Conservation (phyloP, 192 early-diverging fungal genomes). For the Lobosporangium transversale region DNA sequence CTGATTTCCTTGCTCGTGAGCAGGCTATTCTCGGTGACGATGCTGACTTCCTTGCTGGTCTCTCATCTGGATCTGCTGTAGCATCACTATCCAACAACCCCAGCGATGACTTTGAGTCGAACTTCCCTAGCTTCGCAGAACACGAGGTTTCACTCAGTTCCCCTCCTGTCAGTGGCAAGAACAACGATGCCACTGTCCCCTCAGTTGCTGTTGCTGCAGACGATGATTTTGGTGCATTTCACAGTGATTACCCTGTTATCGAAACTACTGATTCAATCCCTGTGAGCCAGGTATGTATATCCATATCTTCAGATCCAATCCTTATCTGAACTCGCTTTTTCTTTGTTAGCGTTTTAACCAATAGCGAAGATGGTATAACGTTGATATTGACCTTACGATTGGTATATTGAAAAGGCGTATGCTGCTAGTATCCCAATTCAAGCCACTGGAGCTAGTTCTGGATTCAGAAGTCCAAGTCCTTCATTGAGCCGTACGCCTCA, state of each 20-base stretch:
- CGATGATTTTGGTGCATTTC: constrained; percentile 51
- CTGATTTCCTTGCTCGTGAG: constrained; percentile 82
- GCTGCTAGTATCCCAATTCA: constrained; percentile 49
- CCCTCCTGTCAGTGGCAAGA: constrained; percentile 9
- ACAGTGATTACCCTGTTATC: constrained; percentile 40
- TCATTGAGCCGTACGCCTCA: constrained; percentile 17
- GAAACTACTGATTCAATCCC: constrained; percentile 40
- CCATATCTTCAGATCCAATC: too few relatives aligned
- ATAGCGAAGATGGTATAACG: neutral
- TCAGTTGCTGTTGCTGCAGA: constrained; percentile 22
- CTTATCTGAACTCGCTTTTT: too few relatives aligned
- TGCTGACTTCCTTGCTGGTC: constrained; percentile 67
- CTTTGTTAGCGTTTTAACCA: neutral
- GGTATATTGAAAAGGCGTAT: constrained; percentile 45
- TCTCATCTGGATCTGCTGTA: constrained; percentile 19
- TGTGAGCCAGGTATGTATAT: constrained; percentile 40
- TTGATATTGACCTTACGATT: neutral
- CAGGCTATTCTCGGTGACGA: constrained; percentile 76
- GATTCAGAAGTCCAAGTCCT: constrained; percentile 38
- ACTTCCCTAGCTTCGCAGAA: constrained; percentile 39
- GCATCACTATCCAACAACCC: constrained; percentile 24
- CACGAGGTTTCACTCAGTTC: constrained; percentile 27
- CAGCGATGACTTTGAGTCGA: constrained; percentile 32
- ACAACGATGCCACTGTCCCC: constrained; percentile 2
- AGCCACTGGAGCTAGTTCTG: constrained; percentile 35